These are phyloP conservation scores for Penicillium samsonianum DNA, from an alignment of 495 filamentous ascomycete species.

Conservation along the genomic window DNA sequence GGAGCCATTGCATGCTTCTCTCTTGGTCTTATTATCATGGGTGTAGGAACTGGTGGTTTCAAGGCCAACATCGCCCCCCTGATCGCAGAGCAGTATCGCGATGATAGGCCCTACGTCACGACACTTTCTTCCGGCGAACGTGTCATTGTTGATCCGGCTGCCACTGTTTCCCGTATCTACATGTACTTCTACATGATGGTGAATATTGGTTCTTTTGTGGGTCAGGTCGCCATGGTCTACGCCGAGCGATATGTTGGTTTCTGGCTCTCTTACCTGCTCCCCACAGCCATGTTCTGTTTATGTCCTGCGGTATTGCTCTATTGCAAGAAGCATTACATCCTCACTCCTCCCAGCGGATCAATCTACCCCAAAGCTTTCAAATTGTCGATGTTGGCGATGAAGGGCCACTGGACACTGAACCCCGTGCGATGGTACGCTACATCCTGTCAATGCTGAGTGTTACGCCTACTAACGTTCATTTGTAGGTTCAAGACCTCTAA, in stretches of 20 bases:
- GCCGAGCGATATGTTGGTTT: constrained; percentile 68
- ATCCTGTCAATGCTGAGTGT: neutral
- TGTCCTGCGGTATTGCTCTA: constrained; percentile 64
- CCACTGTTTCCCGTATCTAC: constrained; percentile 52
- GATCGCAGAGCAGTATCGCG: constrained; percentile 52
- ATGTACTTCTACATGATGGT: constrained; percentile 59
- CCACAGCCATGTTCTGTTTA: constrained; percentile 58
- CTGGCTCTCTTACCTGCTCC: constrained; percentile 73
- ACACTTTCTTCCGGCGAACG: constrained; percentile 57
- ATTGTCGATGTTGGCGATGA: constrained; percentile 58
- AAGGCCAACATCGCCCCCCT: constrained; percentile 68
- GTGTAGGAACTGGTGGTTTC: constrained; percentile 56
- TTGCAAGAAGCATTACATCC: constrained; percentile 61
- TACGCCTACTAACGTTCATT: neutral
- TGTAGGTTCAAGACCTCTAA: constrained; percentile 51
- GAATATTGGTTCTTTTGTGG: constrained; percentile 46
- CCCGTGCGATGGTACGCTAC: constrained; percentile 38
- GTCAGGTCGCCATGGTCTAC: constrained; percentile 40
- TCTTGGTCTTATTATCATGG: constrained; percentile 61
- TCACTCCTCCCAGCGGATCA: constrained; percentile 60
- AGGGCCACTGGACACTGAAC: constrained; percentile 63
- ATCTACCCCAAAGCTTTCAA: constrained; percentile 60
- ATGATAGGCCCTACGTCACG: constrained; percentile 44
- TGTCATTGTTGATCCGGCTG: constrained; percentile 68
- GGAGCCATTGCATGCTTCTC: constrained; percentile 57